Evolutionary conservation across 306 rosid species (phyloP).

Genomic region (Quercus gilva): DNA sequence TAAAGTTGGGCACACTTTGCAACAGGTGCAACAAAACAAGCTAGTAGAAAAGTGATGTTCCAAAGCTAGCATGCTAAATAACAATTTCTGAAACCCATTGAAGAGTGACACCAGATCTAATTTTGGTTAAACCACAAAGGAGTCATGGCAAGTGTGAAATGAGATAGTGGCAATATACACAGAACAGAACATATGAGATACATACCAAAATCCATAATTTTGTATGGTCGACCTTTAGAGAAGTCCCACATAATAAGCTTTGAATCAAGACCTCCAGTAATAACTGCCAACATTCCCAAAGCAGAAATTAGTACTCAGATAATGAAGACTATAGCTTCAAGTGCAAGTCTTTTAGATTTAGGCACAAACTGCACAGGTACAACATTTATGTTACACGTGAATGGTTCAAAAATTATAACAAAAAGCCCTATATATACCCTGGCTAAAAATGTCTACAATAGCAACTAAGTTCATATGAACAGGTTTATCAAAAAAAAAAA

Average conservation of each 20-base stretch:
- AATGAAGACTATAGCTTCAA: neutral
- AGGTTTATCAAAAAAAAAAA: too few species aligned
- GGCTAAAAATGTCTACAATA: neutral
- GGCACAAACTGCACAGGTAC: neutral
- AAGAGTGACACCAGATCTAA: neutral
- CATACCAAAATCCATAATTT: constrained; percentile 68
- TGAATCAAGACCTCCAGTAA: constrained; percentile 94
- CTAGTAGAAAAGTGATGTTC: neutral
- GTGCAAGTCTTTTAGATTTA: constrained; percentile 15
- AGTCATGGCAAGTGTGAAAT: neutral
- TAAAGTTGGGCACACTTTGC: neutral
- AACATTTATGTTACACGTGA: neutral
- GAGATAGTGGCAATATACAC: neutral
- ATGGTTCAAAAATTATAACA: neutral
- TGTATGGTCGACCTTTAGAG: constrained; percentile 75
- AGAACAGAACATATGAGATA: constrained; percentile 15
- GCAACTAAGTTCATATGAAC: neutral
- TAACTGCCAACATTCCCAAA: constrained; percentile 46
- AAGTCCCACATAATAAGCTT: constrained; percentile 88
- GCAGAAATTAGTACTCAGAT: constrained; percentile 13
- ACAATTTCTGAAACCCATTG: neutral
- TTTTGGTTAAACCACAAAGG: neutral
- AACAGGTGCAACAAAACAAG: neutral
- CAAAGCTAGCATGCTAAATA: neutral
- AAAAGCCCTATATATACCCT: neutral